Evolutionary conservation across 2,329 filamentous ascomycete genomes (phyloP).

Genomic region (Phyllosticta capitalensis): DNA sequence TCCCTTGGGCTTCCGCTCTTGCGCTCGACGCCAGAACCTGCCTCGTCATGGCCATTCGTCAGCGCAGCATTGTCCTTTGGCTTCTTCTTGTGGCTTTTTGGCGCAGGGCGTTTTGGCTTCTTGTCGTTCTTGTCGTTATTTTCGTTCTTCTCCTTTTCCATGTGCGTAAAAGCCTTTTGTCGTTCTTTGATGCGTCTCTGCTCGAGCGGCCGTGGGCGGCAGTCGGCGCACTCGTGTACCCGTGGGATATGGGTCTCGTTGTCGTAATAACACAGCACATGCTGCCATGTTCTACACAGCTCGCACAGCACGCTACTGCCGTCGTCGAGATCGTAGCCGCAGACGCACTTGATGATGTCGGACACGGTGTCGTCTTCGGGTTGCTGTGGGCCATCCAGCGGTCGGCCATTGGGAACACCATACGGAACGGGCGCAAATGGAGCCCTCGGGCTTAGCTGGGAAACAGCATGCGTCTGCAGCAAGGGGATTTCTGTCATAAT

Average conservation of each 20-base stretch:
- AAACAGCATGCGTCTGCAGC: conserved; percentile 33
- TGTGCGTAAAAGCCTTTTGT: conserved; percentile 53
- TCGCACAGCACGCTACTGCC: conserved; percentile 97
- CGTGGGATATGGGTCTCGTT: conserved; percentile 59
- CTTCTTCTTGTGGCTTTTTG: conserved; percentile 86
- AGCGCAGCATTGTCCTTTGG: conserved; percentile 54
- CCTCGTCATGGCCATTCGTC: conserved; percentile 49
- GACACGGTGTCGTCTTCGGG: conserved; percentile 60
- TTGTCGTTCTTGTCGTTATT: conserved; percentile 41
- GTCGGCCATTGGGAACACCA: conserved; percentile 27
- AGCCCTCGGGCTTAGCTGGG: conserved; percentile 31
- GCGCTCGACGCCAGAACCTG: conserved; percentile 39
- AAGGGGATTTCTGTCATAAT: conserved; percentile 34
- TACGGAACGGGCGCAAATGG: conserved; percentile 20
- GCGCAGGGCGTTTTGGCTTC: conserved; percentile 62
- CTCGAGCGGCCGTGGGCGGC: conserved; percentile 69
- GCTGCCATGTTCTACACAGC: conserved; percentile 93
- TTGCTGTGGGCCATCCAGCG: conserved; percentile 20
- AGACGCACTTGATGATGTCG: conserved; percentile 97
- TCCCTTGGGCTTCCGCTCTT: conserved; percentile 44
- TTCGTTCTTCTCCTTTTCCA: conserved; percentile 50
- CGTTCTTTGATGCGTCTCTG: conserved; percentile 64
- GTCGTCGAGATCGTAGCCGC: conserved; percentile 86
- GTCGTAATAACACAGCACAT: conserved; percentile 94
- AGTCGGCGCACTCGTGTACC: conserved; percentile 82